A percentile compares a stretch with the other conserved stretches of the same genome.
Conservation (phyloP, 176 grass and related monocot genomes). For the Ananas comosus region DNA sequence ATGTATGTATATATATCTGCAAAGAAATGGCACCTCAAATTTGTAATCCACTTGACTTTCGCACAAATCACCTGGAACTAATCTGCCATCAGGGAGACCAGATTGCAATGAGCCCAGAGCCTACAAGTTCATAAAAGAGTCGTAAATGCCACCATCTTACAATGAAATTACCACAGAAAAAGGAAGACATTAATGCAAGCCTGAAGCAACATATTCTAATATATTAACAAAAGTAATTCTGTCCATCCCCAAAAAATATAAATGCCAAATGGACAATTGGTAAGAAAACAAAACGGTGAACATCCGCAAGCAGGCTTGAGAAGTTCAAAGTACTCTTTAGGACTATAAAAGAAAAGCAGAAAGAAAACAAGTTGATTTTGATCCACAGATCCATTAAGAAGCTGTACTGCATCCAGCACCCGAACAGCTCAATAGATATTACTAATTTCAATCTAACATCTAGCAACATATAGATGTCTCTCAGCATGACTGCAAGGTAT, state of each 20-base stretch:
- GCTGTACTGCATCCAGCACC: neutral
- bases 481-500: neutral
- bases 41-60: conserved; percentile 24
- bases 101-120: conserved; percentile 16
- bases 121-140: conserved; percentile 17
- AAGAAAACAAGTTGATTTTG: neutral
- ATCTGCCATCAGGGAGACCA: conserved; percentile 11
- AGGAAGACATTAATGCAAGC: neutral
- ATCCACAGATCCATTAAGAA: neutral
- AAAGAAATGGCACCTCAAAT: conserved; percentile 35
- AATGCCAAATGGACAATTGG: neutral
- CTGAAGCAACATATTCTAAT: neutral
- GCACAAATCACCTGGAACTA: conserved; percentile 13
- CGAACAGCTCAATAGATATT: neutral
- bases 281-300: too few relatives aligned
- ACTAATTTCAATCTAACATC: neutral
- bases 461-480: neutral
- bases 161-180: neutral
- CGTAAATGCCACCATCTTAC: neutral
- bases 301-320: too few relatives aligned
- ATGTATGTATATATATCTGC: too few relatives aligned
- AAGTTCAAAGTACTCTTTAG: too few relatives aligned
- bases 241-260: neutral
- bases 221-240: neutral
- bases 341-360: neutral